Percentiles rank a stretch among this genome's conserved stretches.
Evolutionary conservation across 495 filamentous ascomycete genomes (phyloP).

Genomic region (Neurospora terricola): DNA sequence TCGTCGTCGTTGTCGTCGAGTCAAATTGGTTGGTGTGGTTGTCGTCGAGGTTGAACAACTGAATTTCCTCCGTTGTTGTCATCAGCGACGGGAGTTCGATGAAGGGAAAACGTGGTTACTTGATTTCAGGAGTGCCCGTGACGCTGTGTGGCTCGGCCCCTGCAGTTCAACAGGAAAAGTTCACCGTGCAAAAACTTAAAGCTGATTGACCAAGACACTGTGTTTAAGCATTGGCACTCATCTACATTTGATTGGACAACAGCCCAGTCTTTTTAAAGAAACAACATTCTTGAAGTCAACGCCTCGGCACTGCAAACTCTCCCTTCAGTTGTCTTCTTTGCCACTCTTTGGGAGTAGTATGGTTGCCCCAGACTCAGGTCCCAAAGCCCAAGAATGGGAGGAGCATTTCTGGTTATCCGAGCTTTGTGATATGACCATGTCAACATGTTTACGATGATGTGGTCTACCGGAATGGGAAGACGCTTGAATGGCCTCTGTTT

Average conservation of each 20-base stretch:
- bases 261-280: background rate
- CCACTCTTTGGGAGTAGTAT: background rate
- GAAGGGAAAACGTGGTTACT: slow-evolving; percentile 18
- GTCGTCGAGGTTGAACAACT: background rate
- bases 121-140: slow-evolving; percentile 9
- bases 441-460: background rate
- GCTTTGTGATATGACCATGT: background rate
- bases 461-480: background rate
- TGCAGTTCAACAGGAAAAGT: background rate
- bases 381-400: background rate
- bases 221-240: background rate
- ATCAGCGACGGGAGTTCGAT: slow-evolving; percentile 2
- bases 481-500: background rate
- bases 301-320: background rate
- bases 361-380: background rate
- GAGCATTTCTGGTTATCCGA: background rate
- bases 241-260: background rate
- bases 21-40: background rate
- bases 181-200: background rate
- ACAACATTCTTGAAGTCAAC: background rate
- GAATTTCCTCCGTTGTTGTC: background rate
- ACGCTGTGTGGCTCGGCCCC: slow-evolving; percentile 1
- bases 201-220: background rate
- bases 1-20: background rate
- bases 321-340: background rate